Evolutionary conservation across 2,329 filamentous ascomycete species (phyloP), one percentile per base, ranked within the genome.

Genomic region (Chaetothyriales sp.): DNA sequence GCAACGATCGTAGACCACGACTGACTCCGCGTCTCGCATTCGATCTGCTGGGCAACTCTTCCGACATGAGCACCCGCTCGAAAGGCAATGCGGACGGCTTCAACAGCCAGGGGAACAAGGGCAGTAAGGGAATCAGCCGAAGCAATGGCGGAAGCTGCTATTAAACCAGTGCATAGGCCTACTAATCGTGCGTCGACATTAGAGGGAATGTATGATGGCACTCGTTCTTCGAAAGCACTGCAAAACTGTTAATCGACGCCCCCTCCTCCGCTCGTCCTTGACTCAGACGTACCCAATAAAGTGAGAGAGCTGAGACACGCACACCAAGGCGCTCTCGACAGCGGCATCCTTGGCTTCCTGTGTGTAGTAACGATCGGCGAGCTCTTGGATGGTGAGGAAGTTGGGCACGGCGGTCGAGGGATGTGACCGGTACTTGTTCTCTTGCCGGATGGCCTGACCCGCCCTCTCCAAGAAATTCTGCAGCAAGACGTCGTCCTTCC

Each of bases 141-240:
- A 48, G 66, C 66, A 5, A 72, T 62, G 28, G 68, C 69, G 5
- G 69, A 62, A 25, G 69, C 65, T 22, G 69, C 64, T 46, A 72
- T 63, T 48, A 70, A 59, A 22, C 70, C 70, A 33, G 70, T 72
- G 56, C 70, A 72, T 15, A 71, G 60, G 44, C 70, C 70, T 52
- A 72, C 62, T 18, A 71, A 62, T 49, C 63, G 59, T 52, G 62
- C 66, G 10, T 70, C 62, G 37, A 54, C 45, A 59, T 66, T 63
- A 47, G 58, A 58, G 9, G 62, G 62, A 33, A 70, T 69, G 56
- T 71, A 72, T 46, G 61, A 60, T 56, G 69, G 61, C 29, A 68
- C 64, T 54, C 68, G 63, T 54, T 71, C 68, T 43, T 68, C 68
- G 56, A 70, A 69, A 55, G 69, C 66, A 48, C 70, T 72, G 52